phyloP scores from a whole-genome alignment of 345 rosid genomes.

The Noccaea caerulescens region DNA sequence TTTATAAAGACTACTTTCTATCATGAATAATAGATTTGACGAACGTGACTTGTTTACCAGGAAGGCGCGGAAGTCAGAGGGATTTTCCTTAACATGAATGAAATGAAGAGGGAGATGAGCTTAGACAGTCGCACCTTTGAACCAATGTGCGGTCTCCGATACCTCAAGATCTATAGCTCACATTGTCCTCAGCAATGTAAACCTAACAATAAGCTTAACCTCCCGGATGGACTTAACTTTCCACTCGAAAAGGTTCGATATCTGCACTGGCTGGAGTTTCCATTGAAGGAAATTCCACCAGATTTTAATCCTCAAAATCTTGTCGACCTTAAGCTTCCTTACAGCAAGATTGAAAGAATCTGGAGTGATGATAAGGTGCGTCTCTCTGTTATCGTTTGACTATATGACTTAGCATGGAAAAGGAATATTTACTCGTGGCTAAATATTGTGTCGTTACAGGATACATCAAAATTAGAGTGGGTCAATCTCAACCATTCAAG shows the following conservation, averaged over 20 bases:
- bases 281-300: conserved; percentile 30
- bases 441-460: neutral
- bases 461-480: conserved; percentile 1
- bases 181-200: conserved; percentile 1
- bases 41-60: no score
- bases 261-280: conserved; percentile 33
- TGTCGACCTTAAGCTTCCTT: conserved; percentile 18
- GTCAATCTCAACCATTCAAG: conserved; percentile 22
- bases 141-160: conserved; percentile 28
- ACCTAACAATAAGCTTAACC: neutral
- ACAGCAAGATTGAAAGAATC: conserved; percentile 25
- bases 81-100: neutral
- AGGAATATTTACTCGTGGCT: neutral
- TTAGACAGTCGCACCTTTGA: neutral
- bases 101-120: neutral
- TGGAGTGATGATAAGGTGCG: conserved; percentile 35
- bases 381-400: no score
- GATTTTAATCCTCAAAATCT: conserved; percentile 9
- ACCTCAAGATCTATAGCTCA: conserved; percentile 26
- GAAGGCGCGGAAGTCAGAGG: neutral
- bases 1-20: neutral
- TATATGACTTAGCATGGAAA: no score
- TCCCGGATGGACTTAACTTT: conserved; percentile 7
- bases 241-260: conserved; percentile 19
- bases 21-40: no score